A percentile compares a stretch with the other conserved stretches of the same genome.
Conservation (phyloP, 2,329 filamentous ascomycete species). For the Chaetoscypha palmicola region DNA sequence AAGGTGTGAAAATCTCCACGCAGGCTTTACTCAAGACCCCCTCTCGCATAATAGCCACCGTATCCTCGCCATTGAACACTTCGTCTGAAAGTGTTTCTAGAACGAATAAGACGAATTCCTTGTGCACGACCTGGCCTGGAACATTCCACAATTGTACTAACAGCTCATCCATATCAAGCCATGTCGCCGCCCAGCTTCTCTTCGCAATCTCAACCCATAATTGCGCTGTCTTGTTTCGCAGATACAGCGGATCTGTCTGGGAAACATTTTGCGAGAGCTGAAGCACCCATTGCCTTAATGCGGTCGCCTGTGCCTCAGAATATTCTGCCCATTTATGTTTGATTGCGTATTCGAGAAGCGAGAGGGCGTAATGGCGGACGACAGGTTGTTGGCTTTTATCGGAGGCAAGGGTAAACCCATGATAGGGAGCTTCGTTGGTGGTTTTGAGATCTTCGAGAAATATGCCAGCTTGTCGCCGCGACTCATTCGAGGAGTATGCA, state of each 20-base stretch:
- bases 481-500: conserved; percentile 70
- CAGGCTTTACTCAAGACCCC: conserved; percentile 80
- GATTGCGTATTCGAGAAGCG: conserved; percentile 83
- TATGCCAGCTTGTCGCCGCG: conserved; percentile 72
- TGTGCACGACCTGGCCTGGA: conserved; percentile 55
- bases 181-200: conserved; percentile 83
- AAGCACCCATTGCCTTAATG: conserved; percentile 70
- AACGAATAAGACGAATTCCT: conserved; percentile 81
- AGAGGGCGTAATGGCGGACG: conserved; percentile 89
- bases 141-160: conserved; percentile 78
- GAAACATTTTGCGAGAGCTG: conserved; percentile 67
- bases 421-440: conserved; percentile 68
- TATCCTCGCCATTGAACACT: conserved; percentile 85
- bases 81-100: conserved; percentile 92
- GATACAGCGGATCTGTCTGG: conserved; percentile 67
- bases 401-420: conserved; percentile 77
- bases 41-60: conserved; percentile 74
- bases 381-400: conserved; percentile 69
- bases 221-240: conserved; percentile 89
- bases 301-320: conserved; percentile 56
- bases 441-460: conserved; percentile 84
- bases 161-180: conserved; percentile 88
- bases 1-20: conserved; percentile 88
- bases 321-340: conserved; percentile 78
- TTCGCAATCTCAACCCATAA: conserved; percentile 95